Evolutionary conservation across 176 grass and related monocot genomes (phyloP).

Genomic region (Rhipidocladum racemiflorum): DNA sequence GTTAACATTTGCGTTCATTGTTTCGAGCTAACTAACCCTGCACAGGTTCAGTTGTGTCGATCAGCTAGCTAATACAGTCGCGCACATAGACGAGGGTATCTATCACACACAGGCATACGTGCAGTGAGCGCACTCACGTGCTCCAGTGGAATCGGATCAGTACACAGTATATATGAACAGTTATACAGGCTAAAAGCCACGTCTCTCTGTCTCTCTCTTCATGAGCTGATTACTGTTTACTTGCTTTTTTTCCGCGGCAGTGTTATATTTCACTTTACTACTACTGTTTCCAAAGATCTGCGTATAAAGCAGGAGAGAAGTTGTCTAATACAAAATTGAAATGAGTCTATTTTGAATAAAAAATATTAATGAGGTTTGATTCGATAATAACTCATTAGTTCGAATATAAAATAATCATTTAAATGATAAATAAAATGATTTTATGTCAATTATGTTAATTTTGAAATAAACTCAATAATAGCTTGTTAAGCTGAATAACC

Average conservation of each 20-base stretch:
- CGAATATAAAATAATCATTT: too few species aligned
- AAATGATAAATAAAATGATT: too few species aligned
- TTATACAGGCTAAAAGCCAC: background rate
- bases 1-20: background rate
- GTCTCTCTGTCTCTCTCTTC: background rate
- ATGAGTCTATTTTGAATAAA: too few species aligned
- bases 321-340: too few species aligned
- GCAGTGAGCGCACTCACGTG: background rate
- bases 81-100: background rate
- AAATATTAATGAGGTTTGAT: too few species aligned
- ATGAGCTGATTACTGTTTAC: background rate
- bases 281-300: background rate
- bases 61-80: background rate
- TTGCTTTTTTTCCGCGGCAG: background rate
- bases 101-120: background rate
- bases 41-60: background rate
- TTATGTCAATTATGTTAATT: too few species aligned
- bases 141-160: background rate
- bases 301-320: background rate
- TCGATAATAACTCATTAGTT: too few species aligned
- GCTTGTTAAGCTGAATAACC: too few species aligned
- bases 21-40: background rate
- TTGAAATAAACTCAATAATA: too few species aligned
- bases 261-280: background rate
- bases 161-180: constrained; percentile 34